Evolutionary conservation across 2,329 filamentous ascomycete species (phyloP), one percentile per base, ranked within the genome.

Genomic region (Nakataea oryzae): DNA sequence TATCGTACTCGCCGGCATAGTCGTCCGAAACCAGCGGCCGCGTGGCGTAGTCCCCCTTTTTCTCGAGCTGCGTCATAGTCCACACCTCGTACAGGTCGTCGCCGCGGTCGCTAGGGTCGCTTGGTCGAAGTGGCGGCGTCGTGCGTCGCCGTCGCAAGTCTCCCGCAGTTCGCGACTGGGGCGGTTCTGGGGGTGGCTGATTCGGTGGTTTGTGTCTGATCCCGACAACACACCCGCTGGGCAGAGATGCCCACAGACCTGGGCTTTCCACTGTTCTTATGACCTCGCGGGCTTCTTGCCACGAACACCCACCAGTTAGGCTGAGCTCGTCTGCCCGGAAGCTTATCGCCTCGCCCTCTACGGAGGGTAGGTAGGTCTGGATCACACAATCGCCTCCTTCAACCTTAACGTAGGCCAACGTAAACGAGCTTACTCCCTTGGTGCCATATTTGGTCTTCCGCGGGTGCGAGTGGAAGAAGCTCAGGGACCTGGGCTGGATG

Each of bases 171-270:
- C 65, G 14, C n/a, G 34, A 60, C 64, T 32, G 59, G n/a, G 50
- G 30, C 57, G 29, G 32, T 1, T 7, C 57, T 55, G 17, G 59
- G 41, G n/a, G 34, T 17, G 47, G 21, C 56, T 66, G 62, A 54
- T 70, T 70, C 9, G 68, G 67, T 26, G 67, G 67, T 65, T 76
- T 78, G 65, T 74, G 81, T 32, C 87, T 78, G 14, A 91, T 76
- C 0, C 89, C 88, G 0, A 90, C 75, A 12, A 90, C 75, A 62
- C 82, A 83, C 0, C 86, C 84, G 34, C 80, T 81, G 0, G 79
- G 77, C 8, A 89, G 76, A 1, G 83, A 76, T 64, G 86, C 83
- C 88, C 88, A 91, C 0, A 75, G 71, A 0, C 88, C 88, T 0
- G 86, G 86, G 50, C 86, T 81, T n/a, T 78, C 72, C 9, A 91